A percentile compares a stretch with the other conserved stretches of the same genome.
Conservation (phyloP, 176 grass and related monocot genomes). For the Phyllostachys edulis region DNA sequence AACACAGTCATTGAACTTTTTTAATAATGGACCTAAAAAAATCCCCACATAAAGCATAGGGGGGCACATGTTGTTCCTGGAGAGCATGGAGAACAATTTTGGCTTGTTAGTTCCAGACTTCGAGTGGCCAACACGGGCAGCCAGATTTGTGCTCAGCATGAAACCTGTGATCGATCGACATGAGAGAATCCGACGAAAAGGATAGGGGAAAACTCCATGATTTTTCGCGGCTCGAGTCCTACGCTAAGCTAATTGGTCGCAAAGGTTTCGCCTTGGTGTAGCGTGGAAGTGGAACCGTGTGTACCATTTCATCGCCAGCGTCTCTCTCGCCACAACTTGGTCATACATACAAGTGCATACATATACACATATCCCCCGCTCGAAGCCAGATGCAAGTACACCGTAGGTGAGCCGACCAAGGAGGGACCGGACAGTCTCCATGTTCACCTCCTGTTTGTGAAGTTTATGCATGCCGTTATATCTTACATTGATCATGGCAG, state of each 20-base stretch:
- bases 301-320: background rate
- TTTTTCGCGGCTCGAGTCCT: background rate
- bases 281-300: background rate
- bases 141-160: background rate
- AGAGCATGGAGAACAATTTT: background rate
- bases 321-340: background rate
- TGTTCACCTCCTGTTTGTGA: no score
- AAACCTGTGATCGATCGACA: background rate
- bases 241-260: background rate
- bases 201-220: background rate
- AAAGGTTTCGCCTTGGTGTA: background rate
- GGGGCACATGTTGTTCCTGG: background rate
- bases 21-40: background rate
- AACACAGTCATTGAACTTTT: background rate
- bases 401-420: no score
- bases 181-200: background rate
- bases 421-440: no score
- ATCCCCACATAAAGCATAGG: background rate
- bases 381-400: background rate
- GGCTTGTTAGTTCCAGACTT: background rate
- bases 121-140: background rate
- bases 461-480: background rate
- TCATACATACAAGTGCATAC: background rate
- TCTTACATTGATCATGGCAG: no score
- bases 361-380: background rate